Base-by-base conservation (phyloP, 331 rosid species). In the Pyracantha coccinea region DNA sequence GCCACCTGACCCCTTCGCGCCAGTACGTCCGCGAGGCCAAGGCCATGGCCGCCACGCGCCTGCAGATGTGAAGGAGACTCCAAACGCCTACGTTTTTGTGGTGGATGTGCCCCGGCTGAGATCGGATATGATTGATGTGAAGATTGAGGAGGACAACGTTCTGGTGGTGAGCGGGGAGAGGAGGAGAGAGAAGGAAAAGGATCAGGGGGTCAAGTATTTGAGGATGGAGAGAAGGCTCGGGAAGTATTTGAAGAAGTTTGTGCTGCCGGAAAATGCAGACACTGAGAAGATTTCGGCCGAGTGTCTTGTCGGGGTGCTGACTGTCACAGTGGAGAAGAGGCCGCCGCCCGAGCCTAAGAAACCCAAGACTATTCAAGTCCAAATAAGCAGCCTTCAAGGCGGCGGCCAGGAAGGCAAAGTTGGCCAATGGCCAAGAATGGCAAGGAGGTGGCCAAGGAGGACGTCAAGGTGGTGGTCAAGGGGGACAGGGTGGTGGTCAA, bases 271-370 rank as follows among this genome's bases (percentile, higher is more conserved):
- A 24, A 93, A 93, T 83, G 94, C 89, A 1, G 83, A 93, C 24
- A 47, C 60, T 0, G 90, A 91, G 2, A 77, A 83, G 4, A 77
- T 93, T 8, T 78, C 88, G 6, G 98, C 94, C 0, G 69, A 83
- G 7, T 88, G 86, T 32, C 93, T 84, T 44, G 97, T 89, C 7
- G 97, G 97, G 1, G 98, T 93, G 31, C 83, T 93, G 0, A 89
- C 85, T 11, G 94, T 91, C 6, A 83, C 86, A 0, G 86, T 93
- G 4, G 69, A 85, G 41, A 93, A 93, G 75, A 62, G 78, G 81
- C 90, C 93, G 16, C 97, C 90, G 3, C 97, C 97, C 47, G 86
- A 91, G 85, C 98, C 96, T 20, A 93, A 93, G 89, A 87, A 93
- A 73, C 83, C 90, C 14, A 89, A 80, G 85, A 76, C 85, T 20